Evolutionary conservation across 2,329 filamentous ascomycete genomes (phyloP), one percentile per base, ranked within the genome.

Genomic region (Cordyceps cateniannulata): DNA sequence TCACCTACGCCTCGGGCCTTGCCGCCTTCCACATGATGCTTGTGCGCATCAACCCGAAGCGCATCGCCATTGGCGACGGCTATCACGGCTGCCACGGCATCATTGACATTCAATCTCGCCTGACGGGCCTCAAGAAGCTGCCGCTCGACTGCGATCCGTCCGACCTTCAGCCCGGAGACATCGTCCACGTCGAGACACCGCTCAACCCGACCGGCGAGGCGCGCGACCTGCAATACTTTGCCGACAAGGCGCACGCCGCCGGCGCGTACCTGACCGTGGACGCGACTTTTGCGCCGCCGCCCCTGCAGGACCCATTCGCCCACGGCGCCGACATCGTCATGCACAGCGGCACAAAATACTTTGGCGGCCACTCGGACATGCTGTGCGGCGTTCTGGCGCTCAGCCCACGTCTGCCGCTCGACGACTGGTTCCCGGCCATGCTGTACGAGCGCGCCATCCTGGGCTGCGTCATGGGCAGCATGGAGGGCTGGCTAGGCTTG

Each of bases 21-120:
- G 84, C 91, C 12, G 91, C 93, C 56, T 93, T 97, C 76, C 90
- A 98, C 73, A 93, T 91, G 35, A 79, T 96, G 62, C 81, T 98
- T 2, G 86, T 93, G n/a, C 85, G 86, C 69, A 77, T 96, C 9
- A 92, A 96, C 72, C 95, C 95, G 1, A 85, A 85, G 67, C 86
- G 88, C 62, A 85, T 98, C 60, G 88, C 91, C 66, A 91, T 98
- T 65, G 87, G 87, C 42, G 86, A 82, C 18, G 93, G 92, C 47
- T 99, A 98, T 76, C 95, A 98, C 76, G 95, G 95, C 67, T 96
- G 91, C 75, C 91, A 96, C 73, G 91, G 90, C 63, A 90, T 96
- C 32, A 83, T 97, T 67, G 75, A 75, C 35, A 76, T 98, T 59
- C 81, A 96, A 65, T 75, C 82, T 62, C 90, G 91, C 64, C 84